Conservation (phyloP, 2,329 filamentous ascomycete species). For the Xylaria polymorpha region DNA sequence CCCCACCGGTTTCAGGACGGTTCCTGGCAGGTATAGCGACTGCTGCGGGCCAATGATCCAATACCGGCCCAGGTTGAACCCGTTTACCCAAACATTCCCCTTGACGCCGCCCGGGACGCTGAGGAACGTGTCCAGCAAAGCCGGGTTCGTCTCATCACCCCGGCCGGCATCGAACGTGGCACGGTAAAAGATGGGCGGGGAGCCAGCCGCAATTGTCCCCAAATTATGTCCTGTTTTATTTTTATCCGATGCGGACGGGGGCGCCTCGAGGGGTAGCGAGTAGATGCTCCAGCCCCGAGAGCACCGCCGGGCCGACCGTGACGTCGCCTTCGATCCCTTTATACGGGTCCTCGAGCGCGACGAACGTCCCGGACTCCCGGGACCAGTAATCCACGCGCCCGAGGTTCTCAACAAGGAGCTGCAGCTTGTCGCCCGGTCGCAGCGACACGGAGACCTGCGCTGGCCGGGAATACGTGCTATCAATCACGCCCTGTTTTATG, state of each 20-base stretch:
- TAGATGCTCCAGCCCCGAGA: conserved; percentile 57
- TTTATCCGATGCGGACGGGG: conserved; percentile 38
- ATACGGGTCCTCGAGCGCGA: conserved; percentile 55
- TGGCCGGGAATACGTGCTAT: conserved; percentile 57
- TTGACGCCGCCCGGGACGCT: conserved; percentile 56
- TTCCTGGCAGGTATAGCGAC: conserved; percentile 59
- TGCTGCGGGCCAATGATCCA: conserved; percentile 62
- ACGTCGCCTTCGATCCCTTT: conserved; percentile 61
- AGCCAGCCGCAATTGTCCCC: conserved; percentile 23
- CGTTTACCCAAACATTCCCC: conserved; percentile 60
- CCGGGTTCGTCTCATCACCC: conserved; percentile 46
- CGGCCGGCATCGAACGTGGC: conserved; percentile 48
- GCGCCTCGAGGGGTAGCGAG: conserved; percentile 51
- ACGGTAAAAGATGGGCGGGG: conserved; percentile 48
- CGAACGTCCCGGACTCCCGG: conserved; percentile 47
- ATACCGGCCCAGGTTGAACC: conserved; percentile 58
- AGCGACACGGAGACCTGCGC: conserved; percentile 54
- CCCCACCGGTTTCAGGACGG: conserved; percentile 49
- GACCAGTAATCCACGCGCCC: conserved; percentile 61
- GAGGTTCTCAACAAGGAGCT: conserved; percentile 63
- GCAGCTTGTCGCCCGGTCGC: conserved; percentile 54
- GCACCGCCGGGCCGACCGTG: conserved; percentile 50
- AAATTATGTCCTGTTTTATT: neutral
- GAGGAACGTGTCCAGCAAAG: conserved; percentile 52
- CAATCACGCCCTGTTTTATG: conserved; percentile 56